Evolutionary conservation across 192 early-diverging fungal species (phyloP), one percentile per base, ranked within the genome.

Genomic region (Ambispora gerdemannii): DNA sequence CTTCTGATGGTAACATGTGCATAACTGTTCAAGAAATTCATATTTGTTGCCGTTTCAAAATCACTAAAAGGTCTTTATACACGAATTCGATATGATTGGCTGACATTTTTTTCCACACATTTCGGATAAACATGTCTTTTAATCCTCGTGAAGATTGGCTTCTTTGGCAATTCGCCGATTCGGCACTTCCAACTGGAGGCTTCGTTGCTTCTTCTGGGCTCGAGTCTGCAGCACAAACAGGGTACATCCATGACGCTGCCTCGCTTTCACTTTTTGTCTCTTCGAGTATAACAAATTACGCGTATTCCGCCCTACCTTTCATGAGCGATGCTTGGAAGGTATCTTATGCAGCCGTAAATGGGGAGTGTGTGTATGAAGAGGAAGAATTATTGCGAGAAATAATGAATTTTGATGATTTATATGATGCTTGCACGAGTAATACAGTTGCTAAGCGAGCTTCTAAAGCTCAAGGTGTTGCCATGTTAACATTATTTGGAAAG

Each of bases 151-250:
- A 69, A 56, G 67, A 69, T 56, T 95, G 91, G 92, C 80, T 94
- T 4, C 84, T 94, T 6, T 90, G 88, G 79, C 83, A 92, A 69
- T 82, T 98, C 20, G 86, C 92, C 3, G 96, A 98, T 79, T 96
- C 94, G 7, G 91, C 93, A 49, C 83, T 98, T 8, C 96, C 96
- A 0, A 95, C 93, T 0, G 94, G 96, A 27, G 96, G 96, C 6
- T 98, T 98, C 78, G 92, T 98, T 20, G 89, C 94, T 20, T 96
- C 94, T 8, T 86, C 87, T 7, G 96, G 95, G 0, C 84, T 98
- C 6, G 96, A 98, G 75, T 89, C 93, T 1, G 88, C 90, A 49
- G 73, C 86, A 50, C 92, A 94, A 60, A 72, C 81, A 53, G 89
- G 87, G 15, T 81, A 85, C 47, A 79, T 94, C 43, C 74, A 78